Conservation (phyloP, 345 rosid species). For the Moricandia moricandioides region DNA sequence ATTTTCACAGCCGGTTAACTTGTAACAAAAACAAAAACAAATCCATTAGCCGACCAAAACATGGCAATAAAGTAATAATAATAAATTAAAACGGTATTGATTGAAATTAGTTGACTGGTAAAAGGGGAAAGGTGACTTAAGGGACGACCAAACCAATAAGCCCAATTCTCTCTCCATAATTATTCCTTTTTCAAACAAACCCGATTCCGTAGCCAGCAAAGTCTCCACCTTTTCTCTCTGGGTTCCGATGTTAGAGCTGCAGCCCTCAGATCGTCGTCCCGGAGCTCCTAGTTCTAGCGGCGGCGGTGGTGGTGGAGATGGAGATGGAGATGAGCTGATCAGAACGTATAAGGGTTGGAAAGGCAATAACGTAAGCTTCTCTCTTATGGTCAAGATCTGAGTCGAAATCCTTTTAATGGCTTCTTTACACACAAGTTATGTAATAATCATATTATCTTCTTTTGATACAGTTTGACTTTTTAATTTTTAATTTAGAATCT, state of each 20-base stretch:
- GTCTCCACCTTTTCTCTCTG: not conserved
- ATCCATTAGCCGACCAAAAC: not conserved
- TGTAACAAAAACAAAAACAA: not conserved
- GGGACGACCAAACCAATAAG: not conserved
- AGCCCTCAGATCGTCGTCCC: conserved; percentile 40
- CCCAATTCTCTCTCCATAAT: not conserved
- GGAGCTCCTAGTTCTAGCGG: conserved; percentile 32
- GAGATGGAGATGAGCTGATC: conserved; percentile 36
- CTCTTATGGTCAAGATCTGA: conserved; percentile 38
- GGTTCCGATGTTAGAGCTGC: conserved; percentile 38
- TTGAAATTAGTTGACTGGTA: conserved; percentile 29
- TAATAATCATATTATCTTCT: not conserved
- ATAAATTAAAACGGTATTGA: not conserved
- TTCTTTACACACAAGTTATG: not conserved
- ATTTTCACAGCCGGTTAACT: too few relatives aligned
- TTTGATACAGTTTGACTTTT: too few relatives aligned
- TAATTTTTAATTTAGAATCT: not conserved
- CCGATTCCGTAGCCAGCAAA: not conserved
- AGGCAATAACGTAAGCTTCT: conserved; percentile 68
- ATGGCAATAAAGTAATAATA: not conserved
- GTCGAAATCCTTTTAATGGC: not conserved
- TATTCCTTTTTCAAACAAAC: not conserved
- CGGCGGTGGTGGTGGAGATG: conserved; percentile 34
- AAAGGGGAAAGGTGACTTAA: conserved; percentile 18
- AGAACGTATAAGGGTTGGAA: conserved; percentile 76